Evolutionary conservation across 768 basidiomycete genomes (phyloP), one percentile per base, ranked within the genome.

Genomic region (Suillus hirtellus): DNA sequence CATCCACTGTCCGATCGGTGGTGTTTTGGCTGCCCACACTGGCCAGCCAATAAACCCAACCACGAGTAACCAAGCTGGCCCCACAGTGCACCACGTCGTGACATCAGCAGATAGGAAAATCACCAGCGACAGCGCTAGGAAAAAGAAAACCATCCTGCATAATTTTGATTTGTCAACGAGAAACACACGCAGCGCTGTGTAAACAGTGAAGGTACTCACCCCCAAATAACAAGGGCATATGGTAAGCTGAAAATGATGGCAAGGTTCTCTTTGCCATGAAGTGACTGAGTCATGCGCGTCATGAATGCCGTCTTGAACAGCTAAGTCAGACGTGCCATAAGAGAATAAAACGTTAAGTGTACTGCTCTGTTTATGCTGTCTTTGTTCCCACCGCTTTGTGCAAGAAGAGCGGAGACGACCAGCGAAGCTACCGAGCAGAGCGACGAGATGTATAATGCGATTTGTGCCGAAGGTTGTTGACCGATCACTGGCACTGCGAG

Each of bases 211-310:
- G 50, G 31, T 17, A 76, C 82, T 69, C 68, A 84, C 83, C 77
- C 79, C 82, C 83, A 84, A 73, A 84, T 80, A 38, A 84, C 72
- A 27, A 84, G 66, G 7, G 82, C 81, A 63, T 82, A 83, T 0
- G 84, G 83, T 35, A 85, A 65, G 62, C 80, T 80, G 66, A 81
- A 83, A 64, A 84, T 66, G n/a, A 84, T 73, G 4, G 83, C 81
- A 9, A 84, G 73, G 1, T 74, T 76, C 63, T 83, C 81, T 11
- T 80, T 69, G 4, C 83, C 80, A 9, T 63, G 46, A 73, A 67
- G 0, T 60, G 64, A 5, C 60, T 59, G n/a, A 65, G 67, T 69
- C 50, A 62, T 67, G 10, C 66, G 67, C 34, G 60, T 17, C 59
- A 55, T 62, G 54, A 58, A 38, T 27, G 37, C 37, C 9, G 61